Percentiles rank a stretch among this genome's conserved stretches.
phyloP scores from a whole-genome alignment of 2,329 filamentous ascomycete species.

The Graphium sp. region DNA sequence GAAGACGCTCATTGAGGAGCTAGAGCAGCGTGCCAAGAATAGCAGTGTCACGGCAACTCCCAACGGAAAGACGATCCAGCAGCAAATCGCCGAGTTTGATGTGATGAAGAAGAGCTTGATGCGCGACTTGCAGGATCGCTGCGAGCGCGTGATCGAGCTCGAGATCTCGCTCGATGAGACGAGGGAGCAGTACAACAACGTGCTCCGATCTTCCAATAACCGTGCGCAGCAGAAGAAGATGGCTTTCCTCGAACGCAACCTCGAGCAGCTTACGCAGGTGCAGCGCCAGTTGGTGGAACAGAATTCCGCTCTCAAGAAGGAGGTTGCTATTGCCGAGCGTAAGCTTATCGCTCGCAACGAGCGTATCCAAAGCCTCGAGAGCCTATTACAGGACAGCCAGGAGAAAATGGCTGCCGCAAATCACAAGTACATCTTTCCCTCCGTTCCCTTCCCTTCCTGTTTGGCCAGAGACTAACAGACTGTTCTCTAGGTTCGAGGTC shows the following conservation, averaged over 20 bases:
- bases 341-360: constrained; percentile 95
- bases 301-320: constrained; percentile 94
- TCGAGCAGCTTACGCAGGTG: constrained; percentile 93
- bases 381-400: constrained; percentile 85
- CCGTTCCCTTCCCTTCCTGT: constrained; percentile 3
- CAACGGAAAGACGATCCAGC: constrained; percentile 83
- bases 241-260: constrained; percentile 94
- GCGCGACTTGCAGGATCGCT: constrained; percentile 95
- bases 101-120: constrained; percentile 99
- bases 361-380: constrained; percentile 87
- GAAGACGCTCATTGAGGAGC: constrained; percentile 63
- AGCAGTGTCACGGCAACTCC: constrained; percentile 30
- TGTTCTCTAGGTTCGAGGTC: constrained; percentile 63
- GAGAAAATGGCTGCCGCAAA: constrained; percentile 96
- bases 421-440: constrained; percentile 57
- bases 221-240: constrained; percentile 99
- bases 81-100: constrained; percentile 97
- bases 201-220: constrained; percentile 91
- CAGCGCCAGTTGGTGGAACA: constrained; percentile 96
- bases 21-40: constrained; percentile 57
- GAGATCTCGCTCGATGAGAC: constrained; percentile 97
- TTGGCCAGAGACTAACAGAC: constrained; percentile 11
- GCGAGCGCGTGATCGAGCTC: constrained; percentile 92
- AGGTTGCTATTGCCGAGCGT: constrained; percentile 94
- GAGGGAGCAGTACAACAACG: constrained; percentile 97